phyloP scores from a whole-genome alignment of 306 rosid species.

The Prunus mume region DNA sequence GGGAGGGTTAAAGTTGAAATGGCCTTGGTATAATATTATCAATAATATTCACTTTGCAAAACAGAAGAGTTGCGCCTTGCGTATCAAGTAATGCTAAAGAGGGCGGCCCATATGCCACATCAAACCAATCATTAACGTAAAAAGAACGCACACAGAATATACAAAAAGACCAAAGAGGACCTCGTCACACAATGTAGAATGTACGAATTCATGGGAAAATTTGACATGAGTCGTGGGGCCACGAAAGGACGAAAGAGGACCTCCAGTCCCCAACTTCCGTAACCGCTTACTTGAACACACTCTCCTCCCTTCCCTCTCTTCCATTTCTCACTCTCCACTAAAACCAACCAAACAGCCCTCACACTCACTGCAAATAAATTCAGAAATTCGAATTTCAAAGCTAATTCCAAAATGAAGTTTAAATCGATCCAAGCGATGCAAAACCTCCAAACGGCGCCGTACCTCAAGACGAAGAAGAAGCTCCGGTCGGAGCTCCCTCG shows the following conservation, averaged over 20 bases:
- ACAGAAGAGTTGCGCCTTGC: not conserved
- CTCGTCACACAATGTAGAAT: not conserved
- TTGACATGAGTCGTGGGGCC: constrained; percentile 26
- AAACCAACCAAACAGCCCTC: constrained; percentile 6
- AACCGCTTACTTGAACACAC: constrained; percentile 42
- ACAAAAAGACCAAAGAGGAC: not conserved
- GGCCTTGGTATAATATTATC: no score
- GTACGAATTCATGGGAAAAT: not conserved
- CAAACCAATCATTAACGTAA: not conserved
- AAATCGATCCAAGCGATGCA: constrained; percentile 40
- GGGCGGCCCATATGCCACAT: not conserved
- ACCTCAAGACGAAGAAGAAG: constrained; percentile 53
- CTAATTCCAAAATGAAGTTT: constrained; percentile 27
- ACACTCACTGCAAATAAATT: constrained; percentile 10
- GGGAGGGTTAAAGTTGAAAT: no score
- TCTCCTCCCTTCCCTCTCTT: constrained; percentile 13
- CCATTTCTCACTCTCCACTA: not conserved
- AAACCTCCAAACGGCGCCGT: constrained; percentile 18
- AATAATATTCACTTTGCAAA: no score
- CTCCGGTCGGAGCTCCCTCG: constrained; percentile 70
- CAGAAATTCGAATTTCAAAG: not conserved
- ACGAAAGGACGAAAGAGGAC: constrained; percentile 20
- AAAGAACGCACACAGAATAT: constrained; percentile 16
- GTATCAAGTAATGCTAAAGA: not conserved
- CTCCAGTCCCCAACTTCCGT: constrained; percentile 27